Evolutionary conservation across 768 basidiomycete genomes (phyloP).

Genomic region (Agrocybe pediades): DNA sequence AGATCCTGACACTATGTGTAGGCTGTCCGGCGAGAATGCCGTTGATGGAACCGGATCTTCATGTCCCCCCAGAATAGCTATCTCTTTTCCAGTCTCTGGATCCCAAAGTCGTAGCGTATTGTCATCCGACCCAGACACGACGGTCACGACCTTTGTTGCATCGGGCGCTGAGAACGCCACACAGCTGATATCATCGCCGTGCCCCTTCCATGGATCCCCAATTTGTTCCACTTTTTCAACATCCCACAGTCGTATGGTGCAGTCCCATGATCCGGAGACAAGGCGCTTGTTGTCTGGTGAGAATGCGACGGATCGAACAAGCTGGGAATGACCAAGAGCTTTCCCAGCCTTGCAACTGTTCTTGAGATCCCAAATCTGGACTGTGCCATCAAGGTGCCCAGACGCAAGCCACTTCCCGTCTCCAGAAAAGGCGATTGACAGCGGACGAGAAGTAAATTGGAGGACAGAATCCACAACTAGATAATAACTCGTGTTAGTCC

Average conservation of each 20-base stretch:
- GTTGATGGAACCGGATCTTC: neutral
- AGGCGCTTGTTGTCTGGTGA: slow-evolving; percentile 8
- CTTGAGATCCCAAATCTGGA: too few species aligned
- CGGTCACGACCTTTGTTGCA: too few species aligned
- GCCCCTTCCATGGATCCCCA: slow-evolving; percentile 1
- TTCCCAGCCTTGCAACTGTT: too few species aligned
- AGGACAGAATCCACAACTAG: too few species aligned
- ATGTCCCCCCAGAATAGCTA: slow-evolving; percentile 1
- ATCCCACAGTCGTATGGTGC: slow-evolving; percentile 13
- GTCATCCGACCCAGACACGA: slow-evolving; percentile 6
- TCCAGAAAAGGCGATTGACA: too few species aligned
- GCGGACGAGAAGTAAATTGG: too few species aligned
- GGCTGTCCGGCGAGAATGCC: neutral
- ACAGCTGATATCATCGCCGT: slow-evolving; percentile 5
- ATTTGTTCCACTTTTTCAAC: neutral
- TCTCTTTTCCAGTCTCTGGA: neutral
- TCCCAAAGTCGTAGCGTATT: slow-evolving; percentile 12
- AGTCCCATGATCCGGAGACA: slow-evolving; percentile 5
- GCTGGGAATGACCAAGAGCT: too few species aligned
- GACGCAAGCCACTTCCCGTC: too few species aligned
- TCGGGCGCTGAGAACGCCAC: neutral
- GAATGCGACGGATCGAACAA: too few species aligned
- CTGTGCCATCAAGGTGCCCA: too few species aligned
- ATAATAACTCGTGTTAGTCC: too few species aligned
- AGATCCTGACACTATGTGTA: neutral